These are phyloP conservation scores for Helichrysum umbraculigerum DNA, from an alignment of 129 eudicot genomes.

Conservation along the genomic window DNA sequence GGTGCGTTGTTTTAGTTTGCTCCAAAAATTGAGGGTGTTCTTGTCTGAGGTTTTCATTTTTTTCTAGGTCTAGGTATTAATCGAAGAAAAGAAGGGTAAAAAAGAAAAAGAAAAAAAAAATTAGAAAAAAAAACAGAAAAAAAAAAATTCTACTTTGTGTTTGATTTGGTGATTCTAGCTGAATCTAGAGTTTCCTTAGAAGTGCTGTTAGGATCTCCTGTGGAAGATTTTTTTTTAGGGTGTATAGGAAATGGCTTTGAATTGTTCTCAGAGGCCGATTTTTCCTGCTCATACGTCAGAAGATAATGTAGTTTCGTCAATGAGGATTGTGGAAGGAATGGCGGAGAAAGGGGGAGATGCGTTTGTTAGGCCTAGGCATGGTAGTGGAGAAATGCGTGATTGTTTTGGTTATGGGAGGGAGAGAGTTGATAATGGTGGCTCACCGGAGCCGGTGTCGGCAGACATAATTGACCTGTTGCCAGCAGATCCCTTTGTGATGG, in stretches of 20 bases:
- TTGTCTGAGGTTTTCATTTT: slow-evolving; percentile 33
- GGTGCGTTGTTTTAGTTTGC: slow-evolving; percentile 71
- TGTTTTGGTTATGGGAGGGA: slow-evolving; percentile 48
- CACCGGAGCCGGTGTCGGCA: slow-evolving; percentile 39
- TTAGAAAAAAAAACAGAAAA: not conserved
- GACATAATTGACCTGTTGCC: slow-evolving; percentile 75
- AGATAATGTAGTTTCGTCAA: slow-evolving; percentile 51
- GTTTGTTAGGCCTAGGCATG: slow-evolving; percentile 29
- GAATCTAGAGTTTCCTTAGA: slow-evolving; percentile 25
- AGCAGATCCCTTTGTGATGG: slow-evolving; percentile 88
- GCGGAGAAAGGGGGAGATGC: slow-evolving; percentile 46
- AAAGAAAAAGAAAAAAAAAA: slow-evolving; percentile 2
- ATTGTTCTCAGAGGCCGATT: slow-evolving; percentile 62
- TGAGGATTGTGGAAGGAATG: slow-evolving; percentile 56
- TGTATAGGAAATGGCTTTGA: slow-evolving; percentile 70
- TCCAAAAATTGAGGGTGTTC: slow-evolving; percentile 80
- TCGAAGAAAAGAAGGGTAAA: not conserved
- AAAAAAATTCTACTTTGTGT: slow-evolving; percentile 22
- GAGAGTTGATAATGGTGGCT: slow-evolving; percentile 38
- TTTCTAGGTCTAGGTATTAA: slow-evolving; percentile 8
- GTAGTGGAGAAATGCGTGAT: slow-evolving; percentile 32
- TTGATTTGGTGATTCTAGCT: slow-evolving; percentile 26
- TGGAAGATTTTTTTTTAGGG: not conserved
- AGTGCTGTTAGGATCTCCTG: not conserved
- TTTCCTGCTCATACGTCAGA: slow-evolving; percentile 57